These are phyloP conservation scores for Angophora floribunda DNA, from an alignment of 345 rosid genomes.

Conservation along the genomic window DNA sequence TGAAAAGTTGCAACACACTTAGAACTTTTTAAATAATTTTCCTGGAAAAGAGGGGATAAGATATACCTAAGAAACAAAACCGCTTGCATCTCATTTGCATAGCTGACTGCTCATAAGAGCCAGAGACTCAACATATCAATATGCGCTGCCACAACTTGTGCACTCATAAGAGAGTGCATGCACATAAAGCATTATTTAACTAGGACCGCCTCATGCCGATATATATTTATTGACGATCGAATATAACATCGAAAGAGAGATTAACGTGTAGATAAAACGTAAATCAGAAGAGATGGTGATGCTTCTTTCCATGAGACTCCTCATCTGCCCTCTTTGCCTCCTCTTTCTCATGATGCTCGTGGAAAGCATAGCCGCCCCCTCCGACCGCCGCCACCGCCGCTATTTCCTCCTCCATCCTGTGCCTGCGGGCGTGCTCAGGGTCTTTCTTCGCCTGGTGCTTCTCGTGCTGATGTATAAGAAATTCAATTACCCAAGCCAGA, in stretches of 20 bases:
- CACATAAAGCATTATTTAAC: background rate
- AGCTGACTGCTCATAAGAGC: background rate
- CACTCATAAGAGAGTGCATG: background rate
- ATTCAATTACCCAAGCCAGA: background rate
- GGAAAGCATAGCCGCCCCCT: background rate
- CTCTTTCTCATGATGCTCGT: constrained; percentile 1
- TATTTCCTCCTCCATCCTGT: constrained; percentile 3
- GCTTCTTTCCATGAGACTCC: constrained; percentile 1
- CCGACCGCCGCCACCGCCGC: background rate
- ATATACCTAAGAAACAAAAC: background rate
- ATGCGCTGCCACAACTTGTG: no score
- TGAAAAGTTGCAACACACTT: no score
- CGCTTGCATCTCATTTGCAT: background rate
- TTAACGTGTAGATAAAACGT: background rate
- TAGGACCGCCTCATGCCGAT: background rate
- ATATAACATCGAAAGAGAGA: background rate
- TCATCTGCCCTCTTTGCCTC: background rate
- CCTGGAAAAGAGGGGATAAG: background rate
- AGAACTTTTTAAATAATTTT: no score
- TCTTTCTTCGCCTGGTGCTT: background rate
- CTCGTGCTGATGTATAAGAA: background rate
- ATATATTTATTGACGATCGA: background rate
- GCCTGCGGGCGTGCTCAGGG: background rate
- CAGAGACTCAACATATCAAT: background rate
- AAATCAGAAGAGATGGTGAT: background rate